These are phyloP conservation scores for Vigna mungo DNA, from an alignment of 306 rosid species.

Conservation along the genomic window DNA sequence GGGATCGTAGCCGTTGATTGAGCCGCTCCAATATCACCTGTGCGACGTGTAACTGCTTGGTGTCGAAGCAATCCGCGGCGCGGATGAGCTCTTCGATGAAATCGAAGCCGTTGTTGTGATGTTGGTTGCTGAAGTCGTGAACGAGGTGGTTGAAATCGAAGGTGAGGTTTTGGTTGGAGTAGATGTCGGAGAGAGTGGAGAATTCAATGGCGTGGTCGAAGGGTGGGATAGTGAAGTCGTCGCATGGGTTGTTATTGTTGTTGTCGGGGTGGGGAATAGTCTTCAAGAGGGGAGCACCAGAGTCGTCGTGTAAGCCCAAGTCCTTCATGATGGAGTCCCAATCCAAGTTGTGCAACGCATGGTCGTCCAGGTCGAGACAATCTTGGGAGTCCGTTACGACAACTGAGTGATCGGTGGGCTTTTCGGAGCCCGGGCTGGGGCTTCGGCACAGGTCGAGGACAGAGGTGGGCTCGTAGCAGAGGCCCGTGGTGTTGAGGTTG, in stretches of 20 bases:
- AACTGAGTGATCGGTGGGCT: conserved; percentile 37
- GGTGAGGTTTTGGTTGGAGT: conserved; percentile 44
- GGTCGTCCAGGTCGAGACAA: conserved; percentile 70
- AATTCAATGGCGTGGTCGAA: conserved; percentile 59
- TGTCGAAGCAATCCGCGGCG: conserved; percentile 84
- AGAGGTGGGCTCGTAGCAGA: conserved; percentile 81
- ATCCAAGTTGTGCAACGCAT: conserved; percentile 64
- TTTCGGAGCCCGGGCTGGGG: conserved; percentile 64
- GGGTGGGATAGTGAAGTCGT: conserved; percentile 39
- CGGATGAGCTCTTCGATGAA: conserved; percentile 73
- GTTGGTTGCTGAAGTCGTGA: conserved; percentile 29
- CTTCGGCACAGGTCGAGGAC: conserved; percentile 84
- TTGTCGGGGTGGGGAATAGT: conserved; percentile 24
- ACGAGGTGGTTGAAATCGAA: conserved; percentile 34
- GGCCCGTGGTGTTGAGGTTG: conserved; percentile 34
- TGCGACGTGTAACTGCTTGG: conserved; percentile 62
- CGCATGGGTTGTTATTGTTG: conserved; percentile 26
- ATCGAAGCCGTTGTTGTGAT: conserved; percentile 55
- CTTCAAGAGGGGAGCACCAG: conserved; percentile 45
- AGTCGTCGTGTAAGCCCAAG: conserved; percentile 71
- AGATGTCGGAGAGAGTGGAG: conserved; percentile 46
- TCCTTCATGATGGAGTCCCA: conserved; percentile 89
- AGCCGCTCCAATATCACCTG: conserved; percentile 80
- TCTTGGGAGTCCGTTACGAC: conserved; percentile 35
- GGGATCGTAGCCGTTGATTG: conserved; percentile 65